phyloP scores from a whole-genome alignment of 371 early-diverging fungal genomes.

The Rhizomucor pusillus region DNA sequence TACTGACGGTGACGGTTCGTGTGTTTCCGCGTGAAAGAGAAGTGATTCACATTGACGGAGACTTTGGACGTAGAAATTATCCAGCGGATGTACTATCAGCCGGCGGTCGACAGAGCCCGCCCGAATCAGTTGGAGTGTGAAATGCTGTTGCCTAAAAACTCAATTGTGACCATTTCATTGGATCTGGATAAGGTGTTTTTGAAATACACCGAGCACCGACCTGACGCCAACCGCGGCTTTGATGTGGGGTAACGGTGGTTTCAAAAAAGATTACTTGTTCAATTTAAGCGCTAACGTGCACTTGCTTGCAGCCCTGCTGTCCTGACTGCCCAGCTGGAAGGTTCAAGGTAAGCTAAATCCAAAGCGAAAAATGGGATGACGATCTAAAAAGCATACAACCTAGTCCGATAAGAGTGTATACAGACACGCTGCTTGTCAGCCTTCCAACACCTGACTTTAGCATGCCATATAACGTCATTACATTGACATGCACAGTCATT shows the following conservation, averaged over 20 bases:
- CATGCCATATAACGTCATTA: slow-evolving; percentile 99
- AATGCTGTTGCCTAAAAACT: slow-evolving; percentile 66
- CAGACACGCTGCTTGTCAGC: slow-evolving; percentile 79
- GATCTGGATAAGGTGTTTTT: slow-evolving; percentile 89
- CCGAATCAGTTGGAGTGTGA: slow-evolving; percentile 80
- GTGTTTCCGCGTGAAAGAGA: neutral
- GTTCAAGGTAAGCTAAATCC: slow-evolving; percentile 3
- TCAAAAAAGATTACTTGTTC: neutral
- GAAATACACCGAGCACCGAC: slow-evolving; percentile 93
- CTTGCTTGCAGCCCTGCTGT: slow-evolving; percentile 34
- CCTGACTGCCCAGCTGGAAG: slow-evolving; percentile 29
- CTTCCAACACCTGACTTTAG: slow-evolving; percentile 96
- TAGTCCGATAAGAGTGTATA: slow-evolving; percentile 63
- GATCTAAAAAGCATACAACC: neutral
- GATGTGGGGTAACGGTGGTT: slow-evolving; percentile 67
- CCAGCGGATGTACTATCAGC: slow-evolving; percentile 59
- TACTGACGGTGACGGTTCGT: neutral
- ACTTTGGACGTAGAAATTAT: slow-evolving; percentile 30
- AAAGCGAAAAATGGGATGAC: neutral
- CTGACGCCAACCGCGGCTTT: slow-evolving; percentile 95
- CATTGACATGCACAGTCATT: slow-evolving; percentile 92
- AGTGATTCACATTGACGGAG: too few species aligned
- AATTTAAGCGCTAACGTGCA: neutral
- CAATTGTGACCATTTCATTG: slow-evolving; percentile 63
- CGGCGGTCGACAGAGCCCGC: slow-evolving; percentile 76